phyloP scores from a whole-genome alignment of 352 stramenopile species.

The Phytopythium delawarense region DNA sequence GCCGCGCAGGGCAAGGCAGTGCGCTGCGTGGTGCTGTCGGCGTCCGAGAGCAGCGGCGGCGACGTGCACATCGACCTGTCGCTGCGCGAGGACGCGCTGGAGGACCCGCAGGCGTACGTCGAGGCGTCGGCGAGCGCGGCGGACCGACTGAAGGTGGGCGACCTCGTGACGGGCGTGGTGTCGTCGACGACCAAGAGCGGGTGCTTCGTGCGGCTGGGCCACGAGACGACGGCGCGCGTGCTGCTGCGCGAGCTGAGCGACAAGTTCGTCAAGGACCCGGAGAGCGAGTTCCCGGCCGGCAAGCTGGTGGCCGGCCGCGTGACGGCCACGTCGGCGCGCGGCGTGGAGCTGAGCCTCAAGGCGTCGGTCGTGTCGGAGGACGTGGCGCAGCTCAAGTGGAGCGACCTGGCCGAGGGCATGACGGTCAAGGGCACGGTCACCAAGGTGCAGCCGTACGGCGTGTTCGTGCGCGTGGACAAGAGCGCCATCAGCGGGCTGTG shows the following conservation, averaged over 20 bases:
- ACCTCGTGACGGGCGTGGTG: conserved; percentile 90
- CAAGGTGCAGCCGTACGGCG: conserved; percentile 93
- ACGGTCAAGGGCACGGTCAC: conserved; percentile 95
- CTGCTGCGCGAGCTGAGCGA: conserved; percentile 95
- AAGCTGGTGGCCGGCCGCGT: conserved; percentile 94
- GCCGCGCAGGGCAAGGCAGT: conserved; percentile 54
- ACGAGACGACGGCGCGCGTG: conserved; percentile 83
- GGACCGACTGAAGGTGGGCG: conserved; percentile 47
- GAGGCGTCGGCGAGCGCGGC: conserved; percentile 18
- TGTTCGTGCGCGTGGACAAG: conserved; percentile 95
- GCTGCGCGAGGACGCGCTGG: conserved; percentile 58
- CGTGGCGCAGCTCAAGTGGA: conserved; percentile 78
- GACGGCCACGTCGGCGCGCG: conserved; percentile 78
- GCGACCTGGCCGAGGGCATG: conserved; percentile 86
- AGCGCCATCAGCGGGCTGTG: conserved; percentile 94
- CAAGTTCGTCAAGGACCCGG: conserved; percentile 92
- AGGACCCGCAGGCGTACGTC: conserved; percentile 48
- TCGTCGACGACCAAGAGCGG: conserved; percentile 89
- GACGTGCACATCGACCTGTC: conserved; percentile 69
- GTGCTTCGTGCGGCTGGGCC: conserved; percentile 93
- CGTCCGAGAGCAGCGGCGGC: conserved; percentile 6
- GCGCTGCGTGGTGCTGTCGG: conserved; percentile 63
- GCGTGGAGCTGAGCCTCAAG: conserved; percentile 93
- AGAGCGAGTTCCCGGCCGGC: conserved; percentile 85
- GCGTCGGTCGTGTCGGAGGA: conserved; percentile 91